A percentile compares a stretch with the other conserved stretches of the same genome.
These are phyloP conservation scores for Moricandia moricandioides DNA, from an alignment of 345 rosid species.

Conservation along the genomic window DNA sequence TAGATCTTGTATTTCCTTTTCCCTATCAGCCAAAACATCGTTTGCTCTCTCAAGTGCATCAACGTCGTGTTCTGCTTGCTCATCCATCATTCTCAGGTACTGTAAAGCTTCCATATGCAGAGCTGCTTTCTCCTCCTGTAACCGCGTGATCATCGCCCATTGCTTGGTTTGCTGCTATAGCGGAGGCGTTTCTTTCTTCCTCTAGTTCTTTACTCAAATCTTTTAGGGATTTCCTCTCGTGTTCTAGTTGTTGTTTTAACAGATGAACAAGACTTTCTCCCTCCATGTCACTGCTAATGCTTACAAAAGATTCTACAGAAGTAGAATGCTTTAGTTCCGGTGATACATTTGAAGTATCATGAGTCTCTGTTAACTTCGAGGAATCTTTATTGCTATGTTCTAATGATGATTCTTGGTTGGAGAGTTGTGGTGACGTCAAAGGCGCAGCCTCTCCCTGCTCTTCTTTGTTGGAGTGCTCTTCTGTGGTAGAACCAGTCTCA, in stretches of 20 bases:
- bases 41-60: conserved; percentile 49
- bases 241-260: conserved; percentile 56
- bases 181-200: conserved; percentile 70
- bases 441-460: too few relatives aligned
- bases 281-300: conserved; percentile 53
- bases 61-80: conserved; percentile 70
- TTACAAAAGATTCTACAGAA: conserved; percentile 49
- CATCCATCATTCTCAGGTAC: conserved; percentile 88
- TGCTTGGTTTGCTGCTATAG: conserved; percentile 64
- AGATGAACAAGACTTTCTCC: conserved; percentile 51
- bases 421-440: too few relatives aligned
- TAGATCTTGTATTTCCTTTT: conserved; percentile 68
- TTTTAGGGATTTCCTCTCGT: conserved; percentile 44
- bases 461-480: too few relatives aligned
- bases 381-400: conserved; percentile 12
- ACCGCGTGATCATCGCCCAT: conserved; percentile 84
- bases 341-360: conserved; percentile 28
- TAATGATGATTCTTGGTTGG: conserved; percentile 20
- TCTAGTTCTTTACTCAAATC: conserved; percentile 57
- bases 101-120: conserved; percentile 81
- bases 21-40: conserved; percentile 56
- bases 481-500: too few relatives aligned
- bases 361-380: conserved; percentile 34
- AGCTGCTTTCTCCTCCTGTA: conserved; percentile 83
- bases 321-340: conserved; percentile 45